Evolutionary conservation across 2,329 filamentous ascomycete genomes (phyloP), one percentile per base, ranked within the genome.

Genomic region (Colletotrichum euphorbiae): DNA sequence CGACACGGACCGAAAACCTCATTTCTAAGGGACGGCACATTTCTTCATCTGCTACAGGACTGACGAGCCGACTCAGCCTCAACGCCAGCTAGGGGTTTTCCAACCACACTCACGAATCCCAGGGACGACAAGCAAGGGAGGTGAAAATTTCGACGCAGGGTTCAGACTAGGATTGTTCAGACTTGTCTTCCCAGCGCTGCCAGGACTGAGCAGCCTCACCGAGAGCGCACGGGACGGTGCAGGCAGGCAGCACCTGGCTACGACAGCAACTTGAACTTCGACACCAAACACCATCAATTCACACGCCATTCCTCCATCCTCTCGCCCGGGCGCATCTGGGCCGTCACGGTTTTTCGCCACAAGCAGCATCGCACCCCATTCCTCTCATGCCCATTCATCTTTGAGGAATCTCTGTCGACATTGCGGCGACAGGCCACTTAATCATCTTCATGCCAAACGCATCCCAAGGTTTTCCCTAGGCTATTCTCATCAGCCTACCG

Each of bases 211-310:
- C 48, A 56, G 54, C 42, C 54, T 60, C 61, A 60, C 61, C 66
- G 61, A 69, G 62, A 28, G 17, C 17, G 61, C 48, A 59, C 54
- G 46, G 38, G 55, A 43, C 38, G n/a, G 33, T 28, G 12, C 19
- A 21, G 59, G 33, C 61, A 68, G 66, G 46, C 65, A 64, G 54
- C 54, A 65, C 54, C 65, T 38, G 43, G 59, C 50, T 42, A 51
- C 24, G 19, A 15, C 21, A 21, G 11, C 21, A n/a, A 7, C 40
- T 21, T 21, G 28, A 40, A 45, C 48, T 21, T 13, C 12, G 55
- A 19, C 57, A 48, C 28, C 19, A 61, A 28, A 19, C 48, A 33
- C 38, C 19, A 21, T 54, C 56, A 40, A 19, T n/a, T 52, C 38
- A 19, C 12, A 28, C 13, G 45, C 36, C 46, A 42, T 46, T 52